Base-by-base conservation (phyloP, 352 stramenopile genomes). In the Globisporangium emineosum region DNA sequence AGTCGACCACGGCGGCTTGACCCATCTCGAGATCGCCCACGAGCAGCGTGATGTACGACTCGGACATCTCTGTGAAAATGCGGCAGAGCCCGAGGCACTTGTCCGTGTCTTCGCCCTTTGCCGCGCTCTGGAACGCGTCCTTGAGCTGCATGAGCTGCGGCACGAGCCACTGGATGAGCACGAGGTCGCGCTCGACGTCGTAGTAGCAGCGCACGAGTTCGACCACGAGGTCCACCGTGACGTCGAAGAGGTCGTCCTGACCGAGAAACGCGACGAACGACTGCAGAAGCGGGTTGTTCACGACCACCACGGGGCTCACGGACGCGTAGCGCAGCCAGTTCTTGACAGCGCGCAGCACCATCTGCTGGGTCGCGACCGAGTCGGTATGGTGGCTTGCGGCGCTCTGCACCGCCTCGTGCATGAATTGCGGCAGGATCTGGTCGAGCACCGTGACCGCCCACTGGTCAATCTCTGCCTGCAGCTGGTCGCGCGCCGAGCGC, bases 11-110 rank as follows among this genome's bases (percentile, higher is more conserved):
- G 9, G 77, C 71, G 4, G 73, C 72, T 62, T 95, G 79, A 21
- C 80, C 67, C 64, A 88, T 72, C 27, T 79, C 74, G 23, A 79
- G 73, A 25, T 83, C 78, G 2, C 78, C 73, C n/a, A 96, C 40
- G 9, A 97, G 68, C 55, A 96, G 54, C 35, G 86, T 69, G 53
- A 97, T 74, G 70, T 94, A 96, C 15, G 81, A 81, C 53, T 97
- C 91, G 10, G 79, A 85, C 72, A 96, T 92, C 64, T 97, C 91
- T 0, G 91, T 96, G 62, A 97, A 97, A 47, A 97, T 81, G 15
- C 90, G 79, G 62, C 87, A 94, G 5, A 97, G 73, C 0, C 86
- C 87, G 13, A 90, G 57, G 56, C 81, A 93, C 52, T 80, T 72
- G 62, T 96, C 88, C 25, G 79, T 81, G 54, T 97, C 76, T 56